Evolutionary conservation across 1,284 basidiomycete species (phyloP), one percentile per base, ranked within the genome.

Genomic region (Pyrrhoderma noxium): DNA sequence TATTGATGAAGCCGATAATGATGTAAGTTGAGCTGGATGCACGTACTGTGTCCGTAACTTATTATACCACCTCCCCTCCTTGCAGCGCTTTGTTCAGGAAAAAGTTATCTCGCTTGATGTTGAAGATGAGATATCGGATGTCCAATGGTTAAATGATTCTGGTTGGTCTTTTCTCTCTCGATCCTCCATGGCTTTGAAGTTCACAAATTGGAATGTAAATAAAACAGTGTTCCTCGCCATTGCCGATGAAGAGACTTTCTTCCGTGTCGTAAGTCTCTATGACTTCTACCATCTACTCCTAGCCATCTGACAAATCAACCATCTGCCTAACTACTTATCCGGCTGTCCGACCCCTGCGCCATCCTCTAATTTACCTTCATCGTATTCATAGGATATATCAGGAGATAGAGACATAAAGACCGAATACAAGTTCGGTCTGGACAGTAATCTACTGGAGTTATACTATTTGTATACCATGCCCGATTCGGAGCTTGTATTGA

Each of bases 191-290:
- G n/a, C n/a, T n/a, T n/a, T n/a, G n/a, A n/a, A n/a, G n/a, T n/a
- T n/a, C n/a, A n/a, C n/a, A n/a, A n/a, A n/a, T n/a, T n/a, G n/a
- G n/a, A n/a, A n/a, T n/a, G n/a, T n/a, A n/a, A n/a, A n/a, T n/a
- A n/a, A n/a, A n/a, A n/a, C 25, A 54, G 53, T 50, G 19, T 51
- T 54, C 23, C 43, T 54, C 16, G 48, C 45, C 8, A 41, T 54
- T 31, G 47, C 52, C 3, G 52, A 54, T 41, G 47, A 50, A 31
- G 34, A 35, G 4, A 45, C 31, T 9, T 49, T 54, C 18, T 54
- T 49, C 47, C 47, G 47, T 5, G 42, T 54, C 16, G 52, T 54
- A 31, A 38, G 52, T 53, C 0, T 21, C 21, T n/a, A 13, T 23
- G n/a, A 2, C 3, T 22, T 19, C 13, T 25, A 7, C 3, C 23